Conservation (phyloP, 2,329 filamentous ascomycete genomes). For the Dactylellina parvicollis region DNA sequence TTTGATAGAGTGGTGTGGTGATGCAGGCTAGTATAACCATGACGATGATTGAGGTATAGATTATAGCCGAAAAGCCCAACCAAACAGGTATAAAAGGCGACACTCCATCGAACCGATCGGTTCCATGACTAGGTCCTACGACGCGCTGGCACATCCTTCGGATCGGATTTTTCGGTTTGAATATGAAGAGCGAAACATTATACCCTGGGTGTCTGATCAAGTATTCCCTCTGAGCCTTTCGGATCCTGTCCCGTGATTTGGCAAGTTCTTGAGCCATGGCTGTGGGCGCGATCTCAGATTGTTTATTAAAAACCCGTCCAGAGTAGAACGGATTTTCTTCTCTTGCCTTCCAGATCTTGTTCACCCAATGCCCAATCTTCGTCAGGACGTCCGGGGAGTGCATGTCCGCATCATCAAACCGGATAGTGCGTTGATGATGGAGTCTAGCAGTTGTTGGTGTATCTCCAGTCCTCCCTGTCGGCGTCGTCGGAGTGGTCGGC, state of each 20-base stretch:
- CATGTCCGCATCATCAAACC: slow-evolving; percentile 59
- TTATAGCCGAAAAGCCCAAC: slow-evolving; percentile 92
- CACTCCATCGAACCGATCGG: slow-evolving; percentile 85
- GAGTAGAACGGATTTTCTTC: slow-evolving; percentile 97
- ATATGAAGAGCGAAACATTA: slow-evolving; percentile 90
- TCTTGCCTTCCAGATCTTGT: slow-evolving; percentile 59
- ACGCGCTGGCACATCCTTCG: slow-evolving; percentile 85
- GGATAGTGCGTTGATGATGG: slow-evolving; percentile 57
- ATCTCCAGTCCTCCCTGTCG: neutral
- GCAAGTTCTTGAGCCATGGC: slow-evolving; percentile 88
- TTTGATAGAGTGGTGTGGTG: slow-evolving; percentile 93
- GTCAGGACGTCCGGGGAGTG: slow-evolving; percentile 49
- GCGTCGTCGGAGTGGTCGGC: slow-evolving; percentile 10
- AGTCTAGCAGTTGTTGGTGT: slow-evolving; percentile 5
- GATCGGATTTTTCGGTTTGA: slow-evolving; percentile 79
- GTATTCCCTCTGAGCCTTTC: slow-evolving; percentile 89
- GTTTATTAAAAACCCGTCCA: slow-evolving; percentile 68
- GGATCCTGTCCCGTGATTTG: slow-evolving; percentile 80
- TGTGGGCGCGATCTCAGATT: slow-evolving; percentile 57
- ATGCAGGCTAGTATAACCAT: slow-evolving; percentile 98
- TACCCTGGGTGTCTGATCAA: slow-evolving; percentile 86
- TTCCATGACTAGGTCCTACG: slow-evolving; percentile 88
- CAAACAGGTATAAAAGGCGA: slow-evolving; percentile 88
- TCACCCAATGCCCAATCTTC: slow-evolving; percentile 51
- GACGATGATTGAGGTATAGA: slow-evolving; percentile 91